A percentile compares a stretch with the other conserved stretches of the same genome.
Conservation (phyloP, 2,329 filamentous ascomycete species). For the Fragosphaeria purpurea region DNA sequence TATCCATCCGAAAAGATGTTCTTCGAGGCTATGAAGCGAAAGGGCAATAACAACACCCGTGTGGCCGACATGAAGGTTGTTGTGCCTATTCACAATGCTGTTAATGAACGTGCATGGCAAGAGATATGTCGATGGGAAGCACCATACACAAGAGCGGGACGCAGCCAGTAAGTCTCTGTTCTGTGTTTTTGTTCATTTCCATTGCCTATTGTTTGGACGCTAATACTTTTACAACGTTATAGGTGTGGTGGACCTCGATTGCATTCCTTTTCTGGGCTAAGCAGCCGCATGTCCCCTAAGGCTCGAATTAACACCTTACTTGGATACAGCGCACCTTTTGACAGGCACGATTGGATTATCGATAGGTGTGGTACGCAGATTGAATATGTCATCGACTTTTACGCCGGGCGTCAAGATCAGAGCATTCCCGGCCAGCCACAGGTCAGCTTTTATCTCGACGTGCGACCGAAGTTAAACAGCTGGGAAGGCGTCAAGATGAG, state of each 20-base stretch:
- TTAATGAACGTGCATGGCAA: slow-evolving; percentile 92
- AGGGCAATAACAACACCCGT: slow-evolving; percentile 62
- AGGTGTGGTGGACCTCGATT: slow-evolving; percentile 63
- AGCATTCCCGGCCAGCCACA: slow-evolving; percentile 13
- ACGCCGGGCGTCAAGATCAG: slow-evolving; percentile 55
- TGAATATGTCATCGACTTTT: slow-evolving; percentile 98
- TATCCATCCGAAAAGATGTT: slow-evolving; percentile 97
- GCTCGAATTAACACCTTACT: slow-evolving; percentile 73
- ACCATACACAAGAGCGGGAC: slow-evolving; percentile 43
- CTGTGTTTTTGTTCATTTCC: too few relatives aligned
- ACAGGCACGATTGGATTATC: slow-evolving; percentile 94
- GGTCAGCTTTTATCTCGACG: slow-evolving; percentile 56
- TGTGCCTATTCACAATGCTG: slow-evolving; percentile 95
- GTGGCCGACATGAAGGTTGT: slow-evolving; percentile 78
- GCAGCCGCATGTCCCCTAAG: slow-evolving; percentile 61
- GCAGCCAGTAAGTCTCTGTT: slow-evolving; percentile 38
- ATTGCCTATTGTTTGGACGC: too few relatives aligned
- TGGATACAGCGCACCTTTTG: slow-evolving; percentile 88
- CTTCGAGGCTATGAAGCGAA: slow-evolving; percentile 92
- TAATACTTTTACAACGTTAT: too few relatives aligned
- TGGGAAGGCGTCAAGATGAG: slow-evolving; percentile 62
- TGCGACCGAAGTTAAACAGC: slow-evolving; percentile 57
- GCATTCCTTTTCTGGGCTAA: slow-evolving; percentile 71
- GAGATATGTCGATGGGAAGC: slow-evolving; percentile 87
- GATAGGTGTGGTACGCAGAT: slow-evolving; percentile 78